These are phyloP conservation scores for Fusarium buharicum DNA, from an alignment of 2,329 filamentous ascomycete species.

Conservation along the genomic window DNA sequence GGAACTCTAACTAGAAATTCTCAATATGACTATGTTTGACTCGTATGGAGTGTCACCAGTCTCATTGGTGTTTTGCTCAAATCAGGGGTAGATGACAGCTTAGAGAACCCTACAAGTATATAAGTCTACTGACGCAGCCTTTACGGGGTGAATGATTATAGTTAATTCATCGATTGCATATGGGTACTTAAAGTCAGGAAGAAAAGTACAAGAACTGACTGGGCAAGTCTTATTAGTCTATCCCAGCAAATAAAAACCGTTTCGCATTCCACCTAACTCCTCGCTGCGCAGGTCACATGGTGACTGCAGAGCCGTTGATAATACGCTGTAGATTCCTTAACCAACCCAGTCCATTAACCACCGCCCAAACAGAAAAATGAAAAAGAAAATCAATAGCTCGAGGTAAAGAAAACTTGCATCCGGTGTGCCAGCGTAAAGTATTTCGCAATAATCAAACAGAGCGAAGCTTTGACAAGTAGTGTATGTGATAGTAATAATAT, in stretches of 20 bases:
- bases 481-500: conserved; percentile 4
- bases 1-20: too few relatives aligned
- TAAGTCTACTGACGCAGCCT: conserved; percentile 35
- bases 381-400: neutral
- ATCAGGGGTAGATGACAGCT: too few relatives aligned
- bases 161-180: conserved; percentile 37
- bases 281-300: conserved; percentile 17
- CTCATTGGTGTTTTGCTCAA: too few relatives aligned
- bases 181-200: conserved; percentile 25
- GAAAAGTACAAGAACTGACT: conserved; percentile 17
- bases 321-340: conserved; percentile 8
- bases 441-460: conserved; percentile 7
- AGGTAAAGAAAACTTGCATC: conserved; percentile 34
- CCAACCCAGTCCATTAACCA: conserved; percentile 11
- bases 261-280: conserved; percentile 38
- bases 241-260: conserved; percentile 35
- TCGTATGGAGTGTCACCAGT: too few relatives aligned
- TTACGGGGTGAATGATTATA: conserved; percentile 24
- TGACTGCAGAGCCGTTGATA: conserved; percentile 20
- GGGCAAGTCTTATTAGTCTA: conserved; percentile 3
- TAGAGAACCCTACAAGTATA: conserved; percentile 15
- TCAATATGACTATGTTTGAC: too few relatives aligned
- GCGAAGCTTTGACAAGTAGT: conserved; percentile 1
- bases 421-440: conserved; percentile 32
- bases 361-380: conserved; percentile 2